phyloP scores from a whole-genome alignment of 192 early-diverging fungal genomes.

The Gryganskiella cystojenkinii region DNA sequence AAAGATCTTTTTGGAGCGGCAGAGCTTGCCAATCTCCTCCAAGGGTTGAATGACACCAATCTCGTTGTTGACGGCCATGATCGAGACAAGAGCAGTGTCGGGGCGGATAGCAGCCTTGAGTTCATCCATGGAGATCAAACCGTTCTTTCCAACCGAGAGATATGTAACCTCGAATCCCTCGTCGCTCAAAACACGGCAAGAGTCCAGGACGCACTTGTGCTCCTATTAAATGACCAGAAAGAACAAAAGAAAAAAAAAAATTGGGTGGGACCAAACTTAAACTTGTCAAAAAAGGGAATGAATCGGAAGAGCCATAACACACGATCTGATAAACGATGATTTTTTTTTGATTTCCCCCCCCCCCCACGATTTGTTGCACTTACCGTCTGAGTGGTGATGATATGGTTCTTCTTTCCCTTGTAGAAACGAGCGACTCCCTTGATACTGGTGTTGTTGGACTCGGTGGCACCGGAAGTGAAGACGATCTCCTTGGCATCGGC shows the following conservation, averaged over 20 bases:
- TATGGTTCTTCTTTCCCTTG: slow-evolving; percentile 92
- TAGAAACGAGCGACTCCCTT: slow-evolving; percentile 98
- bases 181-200: slow-evolving; percentile 93
- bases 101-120: slow-evolving; percentile 88
- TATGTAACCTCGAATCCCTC: slow-evolving; percentile 98
- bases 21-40: slow-evolving; percentile 89
- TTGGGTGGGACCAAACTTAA: not conserved
- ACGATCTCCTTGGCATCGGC: slow-evolving; percentile 97
- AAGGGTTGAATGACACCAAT: slow-evolving; percentile 97
- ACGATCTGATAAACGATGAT: not conserved
- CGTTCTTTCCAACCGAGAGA: slow-evolving; percentile 86
- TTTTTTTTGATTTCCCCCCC: not conserved
- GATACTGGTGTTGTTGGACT: slow-evolving; percentile 94
- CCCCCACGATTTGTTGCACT: too few species aligned
- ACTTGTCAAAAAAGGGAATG: too few species aligned
- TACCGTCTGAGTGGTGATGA: slow-evolving; percentile 95
- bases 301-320: too few species aligned
- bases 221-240: slow-evolving; percentile 63
- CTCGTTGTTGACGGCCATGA: slow-evolving; percentile 99
- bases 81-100: slow-evolving; percentile 90
- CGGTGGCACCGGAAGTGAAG: slow-evolving; percentile 96
- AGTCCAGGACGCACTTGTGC: slow-evolving; percentile 98
- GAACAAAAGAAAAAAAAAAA: not conserved
- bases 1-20: slow-evolving; percentile 89
- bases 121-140: slow-evolving; percentile 83